phyloP scores from a whole-genome alignment of 225 moss, liverwort and hornwort species.

The Asterella californica region DNA sequence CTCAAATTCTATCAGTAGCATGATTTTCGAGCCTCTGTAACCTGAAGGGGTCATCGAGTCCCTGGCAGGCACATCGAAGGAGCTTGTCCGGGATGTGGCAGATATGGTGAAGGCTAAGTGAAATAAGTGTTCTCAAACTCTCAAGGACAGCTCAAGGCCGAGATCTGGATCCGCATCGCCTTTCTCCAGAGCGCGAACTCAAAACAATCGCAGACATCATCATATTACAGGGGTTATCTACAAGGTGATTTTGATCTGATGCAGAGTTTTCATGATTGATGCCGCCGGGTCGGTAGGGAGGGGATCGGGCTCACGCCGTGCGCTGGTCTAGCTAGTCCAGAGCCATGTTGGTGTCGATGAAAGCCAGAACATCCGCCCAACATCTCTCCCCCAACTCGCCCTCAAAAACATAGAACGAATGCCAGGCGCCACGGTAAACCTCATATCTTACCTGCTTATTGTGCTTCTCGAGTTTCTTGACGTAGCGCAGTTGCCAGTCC shows the following conservation, averaged over 20 bases:
- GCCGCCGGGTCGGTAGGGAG: background rate
- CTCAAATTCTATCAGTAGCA: background rate
- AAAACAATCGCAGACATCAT: slow-evolving; percentile 1
- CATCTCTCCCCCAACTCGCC: slow-evolving; percentile 6
- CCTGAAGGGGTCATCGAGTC: background rate
- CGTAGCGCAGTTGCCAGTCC: slow-evolving; percentile 45
- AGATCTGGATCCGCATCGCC: background rate
- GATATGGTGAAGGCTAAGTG: background rate
- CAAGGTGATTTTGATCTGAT: background rate
- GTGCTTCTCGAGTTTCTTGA: slow-evolving; percentile 27
- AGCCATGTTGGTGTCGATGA: slow-evolving; percentile 26
- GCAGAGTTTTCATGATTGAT: background rate
- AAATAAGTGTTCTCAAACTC: background rate
- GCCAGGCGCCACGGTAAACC: slow-evolving; percentile 22
- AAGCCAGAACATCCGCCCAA: slow-evolving; percentile 15
- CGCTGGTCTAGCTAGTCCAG: slow-evolving; percentile 9
- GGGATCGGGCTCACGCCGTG: background rate
- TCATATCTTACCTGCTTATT: slow-evolving; percentile 28
- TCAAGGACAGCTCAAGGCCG: background rate
- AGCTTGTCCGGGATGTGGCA: background rate
- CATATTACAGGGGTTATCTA: slow-evolving; percentile 17
- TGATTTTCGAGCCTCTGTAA: background rate
- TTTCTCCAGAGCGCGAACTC: slow-evolving; percentile 6
- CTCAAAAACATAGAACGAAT: slow-evolving; percentile 28
- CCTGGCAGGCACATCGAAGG: background rate